These are phyloP conservation scores for Boletus rex-veris DNA, from an alignment of 768 basidiomycete genomes.

Conservation along the genomic window DNA sequence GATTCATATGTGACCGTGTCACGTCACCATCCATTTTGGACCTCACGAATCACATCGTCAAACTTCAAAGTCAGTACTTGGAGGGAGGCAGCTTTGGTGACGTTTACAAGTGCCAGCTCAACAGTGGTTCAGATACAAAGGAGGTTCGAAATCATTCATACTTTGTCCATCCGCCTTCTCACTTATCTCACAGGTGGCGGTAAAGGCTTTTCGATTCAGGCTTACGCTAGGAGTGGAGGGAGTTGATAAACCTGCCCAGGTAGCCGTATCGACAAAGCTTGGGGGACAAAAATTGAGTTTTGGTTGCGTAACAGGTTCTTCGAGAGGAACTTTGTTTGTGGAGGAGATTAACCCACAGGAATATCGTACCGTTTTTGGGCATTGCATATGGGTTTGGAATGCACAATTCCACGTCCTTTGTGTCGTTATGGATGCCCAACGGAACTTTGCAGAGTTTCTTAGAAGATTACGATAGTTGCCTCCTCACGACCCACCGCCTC, in stretches of 20 bases:
- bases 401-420: slow-evolving; percentile 19
- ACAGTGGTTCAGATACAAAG: background rate
- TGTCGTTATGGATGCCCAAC: slow-evolving; percentile 29
- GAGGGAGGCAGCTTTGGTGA: slow-evolving; percentile 9
- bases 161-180: background rate
- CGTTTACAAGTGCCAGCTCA: slow-evolving; percentile 10
- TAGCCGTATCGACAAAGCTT: background rate
- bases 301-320: slow-evolving; percentile 4
- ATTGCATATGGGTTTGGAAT: slow-evolving; percentile 25
- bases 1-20: background rate
- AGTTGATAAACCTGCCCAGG: background rate
- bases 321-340: slow-evolving; percentile 23
- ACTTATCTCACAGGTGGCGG: slow-evolving; percentile 11
- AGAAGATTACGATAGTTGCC: background rate
- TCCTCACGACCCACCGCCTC: background rate
- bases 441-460: slow-evolving; percentile 25
- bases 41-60: slow-evolving; percentile 2
- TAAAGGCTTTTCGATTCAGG: slow-evolving; percentile 17
- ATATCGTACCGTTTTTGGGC: slow-evolving; percentile 26
- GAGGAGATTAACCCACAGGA: slow-evolving; percentile 19
- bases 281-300: no score
- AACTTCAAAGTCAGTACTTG: background rate
- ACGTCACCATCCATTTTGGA: background rate
- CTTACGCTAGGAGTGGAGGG: background rate
- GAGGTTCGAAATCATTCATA: background rate